These are phyloP conservation scores for Tulasnella sp. DNA, from an alignment of 768 basidiomycete species.

Conservation along the genomic window DNA sequence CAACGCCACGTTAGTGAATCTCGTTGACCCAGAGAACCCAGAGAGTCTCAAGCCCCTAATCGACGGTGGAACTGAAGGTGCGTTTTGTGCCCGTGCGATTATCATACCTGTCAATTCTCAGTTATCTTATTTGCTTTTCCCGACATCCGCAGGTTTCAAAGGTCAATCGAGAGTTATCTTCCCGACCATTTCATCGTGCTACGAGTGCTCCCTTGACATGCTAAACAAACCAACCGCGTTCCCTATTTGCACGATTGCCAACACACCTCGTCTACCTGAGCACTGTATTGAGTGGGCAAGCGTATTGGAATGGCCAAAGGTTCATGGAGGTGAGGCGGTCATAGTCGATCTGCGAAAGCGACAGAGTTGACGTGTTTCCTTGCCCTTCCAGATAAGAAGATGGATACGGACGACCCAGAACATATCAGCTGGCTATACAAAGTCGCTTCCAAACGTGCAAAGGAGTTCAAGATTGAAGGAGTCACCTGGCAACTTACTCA, in stretches of 20 bases:
- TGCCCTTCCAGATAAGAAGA: constrained; percentile 68
- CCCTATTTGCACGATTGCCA: constrained; percentile 98
- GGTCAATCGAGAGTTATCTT: constrained; percentile 83
- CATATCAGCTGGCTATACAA: constrained; percentile 93
- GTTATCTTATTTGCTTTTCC: constrained; percentile 56
- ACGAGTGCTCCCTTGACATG: constrained; percentile 98
- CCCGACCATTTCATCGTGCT: constrained; percentile 92
- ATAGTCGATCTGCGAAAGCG: neutral
- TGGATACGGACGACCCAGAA: constrained; percentile 96
- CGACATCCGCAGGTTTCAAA: constrained; percentile 74
- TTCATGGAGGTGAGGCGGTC: constrained; percentile 63
- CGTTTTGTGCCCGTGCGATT: constrained; percentile 14
- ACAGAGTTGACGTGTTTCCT: neutral
- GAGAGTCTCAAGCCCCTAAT: constrained; percentile 95
- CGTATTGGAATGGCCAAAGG: constrained; percentile 96
- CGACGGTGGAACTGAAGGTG: constrained; percentile 98
- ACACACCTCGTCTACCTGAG: constrained; percentile 95
- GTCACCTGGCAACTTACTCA: constrained; percentile 98
- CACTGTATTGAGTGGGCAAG: constrained; percentile 99
- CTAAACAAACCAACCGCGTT: constrained; percentile 95
- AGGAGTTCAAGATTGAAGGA: constrained; percentile 95
- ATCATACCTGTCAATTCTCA: constrained; percentile 72
- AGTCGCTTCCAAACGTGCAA: constrained; percentile 73
- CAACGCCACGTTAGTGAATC: constrained; percentile 91
- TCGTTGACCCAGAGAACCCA: constrained; percentile 89